Evolutionary conservation across 2,329 filamentous ascomycete species (phyloP).

Genomic region (Alternaria gansuensis): DNA sequence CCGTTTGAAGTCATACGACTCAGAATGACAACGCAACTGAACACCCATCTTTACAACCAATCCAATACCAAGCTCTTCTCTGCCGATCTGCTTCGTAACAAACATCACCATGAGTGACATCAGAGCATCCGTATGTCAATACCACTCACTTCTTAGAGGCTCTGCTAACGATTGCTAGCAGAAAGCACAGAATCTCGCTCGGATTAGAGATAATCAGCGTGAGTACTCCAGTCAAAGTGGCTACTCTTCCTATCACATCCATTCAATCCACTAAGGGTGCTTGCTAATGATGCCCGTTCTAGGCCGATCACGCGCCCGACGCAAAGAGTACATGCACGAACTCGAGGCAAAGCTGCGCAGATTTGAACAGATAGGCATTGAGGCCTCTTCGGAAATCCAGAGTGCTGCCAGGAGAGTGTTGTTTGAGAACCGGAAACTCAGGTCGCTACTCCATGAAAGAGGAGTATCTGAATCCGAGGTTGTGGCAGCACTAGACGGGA

Average conservation of each 20-base stretch:
- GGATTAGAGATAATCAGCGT: slow-evolving; percentile 78
- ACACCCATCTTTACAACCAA: slow-evolving; percentile 26
- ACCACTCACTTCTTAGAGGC: background rate
- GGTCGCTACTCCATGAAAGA: slow-evolving; percentile 65
- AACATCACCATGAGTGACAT: slow-evolving; percentile 42
- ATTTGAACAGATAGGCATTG: slow-evolving; percentile 71
- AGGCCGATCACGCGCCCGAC: slow-evolving; percentile 74
- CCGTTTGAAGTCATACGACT: slow-evolving; percentile 29
- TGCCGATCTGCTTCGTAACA: slow-evolving; percentile 17
- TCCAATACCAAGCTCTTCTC: slow-evolving; percentile 19
- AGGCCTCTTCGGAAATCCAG: slow-evolving; percentile 77
- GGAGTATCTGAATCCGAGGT: slow-evolving; percentile 68
- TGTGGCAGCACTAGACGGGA: slow-evolving; percentile 37
- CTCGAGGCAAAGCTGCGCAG: slow-evolving; percentile 70
- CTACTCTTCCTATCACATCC: background rate
- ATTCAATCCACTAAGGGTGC: background rate
- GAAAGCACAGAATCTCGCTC: slow-evolving; percentile 59
- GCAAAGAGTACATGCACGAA: slow-evolving; percentile 76
- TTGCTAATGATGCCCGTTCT: slow-evolving; percentile 19
- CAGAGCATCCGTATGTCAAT: slow-evolving; percentile 32
- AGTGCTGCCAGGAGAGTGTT: slow-evolving; percentile 72
- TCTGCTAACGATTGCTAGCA: slow-evolving; percentile 28
- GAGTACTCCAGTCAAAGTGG: slow-evolving; percentile 21
- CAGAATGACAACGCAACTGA: slow-evolving; percentile 32
- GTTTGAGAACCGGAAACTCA: slow-evolving; percentile 73